These are phyloP conservation scores for Pseudophaeomoniella oleicola DNA, from an alignment of 2,329 filamentous ascomycete genomes.

Conservation along the genomic window DNA sequence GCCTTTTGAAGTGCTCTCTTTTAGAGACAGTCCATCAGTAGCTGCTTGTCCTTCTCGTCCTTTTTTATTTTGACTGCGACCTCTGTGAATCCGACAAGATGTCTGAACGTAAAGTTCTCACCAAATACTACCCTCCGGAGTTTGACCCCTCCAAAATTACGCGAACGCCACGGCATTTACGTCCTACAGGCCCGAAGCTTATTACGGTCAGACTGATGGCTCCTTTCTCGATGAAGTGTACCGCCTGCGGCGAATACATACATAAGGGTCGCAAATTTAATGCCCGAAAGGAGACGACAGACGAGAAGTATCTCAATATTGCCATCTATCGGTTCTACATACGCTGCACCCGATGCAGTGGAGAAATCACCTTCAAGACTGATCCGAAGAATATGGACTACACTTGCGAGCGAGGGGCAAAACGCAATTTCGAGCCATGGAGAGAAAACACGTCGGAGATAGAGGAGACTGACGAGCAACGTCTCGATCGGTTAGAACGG, in stretches of 20 bases:
- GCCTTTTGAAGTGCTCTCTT: too few species aligned
- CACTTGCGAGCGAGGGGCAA: slow-evolving; percentile 63
- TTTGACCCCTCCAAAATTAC: slow-evolving; percentile 79
- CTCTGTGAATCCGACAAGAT: slow-evolving; percentile 46
- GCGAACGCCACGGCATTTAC: slow-evolving; percentile 43
- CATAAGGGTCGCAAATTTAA: slow-evolving; percentile 95
- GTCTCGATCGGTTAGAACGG: slow-evolving; percentile 66
- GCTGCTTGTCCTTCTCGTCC: too few species aligned
- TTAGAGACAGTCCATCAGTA: too few species aligned
- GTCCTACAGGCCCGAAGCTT: slow-evolving; percentile 57
- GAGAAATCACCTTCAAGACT: slow-evolving; percentile 84
- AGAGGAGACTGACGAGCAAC: slow-evolving; percentile 74
- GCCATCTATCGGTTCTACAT: slow-evolving; percentile 85
- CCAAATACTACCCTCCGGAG: slow-evolving; percentile 51
- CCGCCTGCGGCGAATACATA: slow-evolving; percentile 61
- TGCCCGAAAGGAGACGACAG: slow-evolving; percentile 79
- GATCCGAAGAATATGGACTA: slow-evolving; percentile 96
- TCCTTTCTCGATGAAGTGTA: slow-evolving; percentile 69
- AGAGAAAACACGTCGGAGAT: slow-evolving; percentile 42
- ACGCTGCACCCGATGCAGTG: slow-evolving; percentile 70
- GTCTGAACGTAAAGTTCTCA: slow-evolving; percentile 75
- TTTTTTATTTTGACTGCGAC: too few species aligned
- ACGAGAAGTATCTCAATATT: slow-evolving; percentile 79
- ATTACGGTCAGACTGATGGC: slow-evolving; percentile 86
- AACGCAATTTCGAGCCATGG: slow-evolving; percentile 91